phyloP scores from a whole-genome alignment of 2,329 filamentous ascomycete species.

The Penicillium sp. region DNA sequence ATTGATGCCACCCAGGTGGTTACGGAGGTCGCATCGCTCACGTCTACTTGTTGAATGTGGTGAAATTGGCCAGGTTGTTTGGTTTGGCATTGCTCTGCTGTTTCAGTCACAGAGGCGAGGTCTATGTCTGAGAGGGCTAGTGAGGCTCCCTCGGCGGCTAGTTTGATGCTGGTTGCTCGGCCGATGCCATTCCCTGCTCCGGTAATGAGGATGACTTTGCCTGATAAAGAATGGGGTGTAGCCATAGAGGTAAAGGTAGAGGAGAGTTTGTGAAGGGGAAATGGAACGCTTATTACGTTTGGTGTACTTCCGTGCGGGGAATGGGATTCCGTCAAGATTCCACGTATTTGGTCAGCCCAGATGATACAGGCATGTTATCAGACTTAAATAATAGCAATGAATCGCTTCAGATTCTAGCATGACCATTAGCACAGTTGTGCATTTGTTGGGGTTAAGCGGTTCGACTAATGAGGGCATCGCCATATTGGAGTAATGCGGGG shows the following conservation, averaged over 20 bases:
- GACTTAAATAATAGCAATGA: background rate
- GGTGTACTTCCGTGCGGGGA: background rate
- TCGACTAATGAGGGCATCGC: background rate
- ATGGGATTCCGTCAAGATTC: background rate
- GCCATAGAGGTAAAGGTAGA: background rate
- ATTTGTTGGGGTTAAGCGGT: background rate
- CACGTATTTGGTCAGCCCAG: background rate
- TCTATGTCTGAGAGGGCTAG: background rate
- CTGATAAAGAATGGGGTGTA: background rate
- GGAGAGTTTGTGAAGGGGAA: background rate
- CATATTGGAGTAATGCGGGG: background rate
- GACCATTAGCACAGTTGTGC: background rate
- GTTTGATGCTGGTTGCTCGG: background rate
- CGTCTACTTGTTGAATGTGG: background rate
- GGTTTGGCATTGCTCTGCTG: background rate
- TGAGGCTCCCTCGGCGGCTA: background rate
- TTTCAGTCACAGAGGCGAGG: background rate
- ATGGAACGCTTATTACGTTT: background rate
- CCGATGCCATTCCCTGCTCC: background rate
- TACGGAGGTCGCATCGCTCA: background rate
- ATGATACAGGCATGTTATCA: background rate
- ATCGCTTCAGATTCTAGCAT: background rate
- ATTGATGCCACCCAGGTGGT: background rate
- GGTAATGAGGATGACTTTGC: background rate
- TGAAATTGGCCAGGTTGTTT: background rate